Conservation (phyloP, 306 rosid species). For the Parietaria judaica region DNA sequence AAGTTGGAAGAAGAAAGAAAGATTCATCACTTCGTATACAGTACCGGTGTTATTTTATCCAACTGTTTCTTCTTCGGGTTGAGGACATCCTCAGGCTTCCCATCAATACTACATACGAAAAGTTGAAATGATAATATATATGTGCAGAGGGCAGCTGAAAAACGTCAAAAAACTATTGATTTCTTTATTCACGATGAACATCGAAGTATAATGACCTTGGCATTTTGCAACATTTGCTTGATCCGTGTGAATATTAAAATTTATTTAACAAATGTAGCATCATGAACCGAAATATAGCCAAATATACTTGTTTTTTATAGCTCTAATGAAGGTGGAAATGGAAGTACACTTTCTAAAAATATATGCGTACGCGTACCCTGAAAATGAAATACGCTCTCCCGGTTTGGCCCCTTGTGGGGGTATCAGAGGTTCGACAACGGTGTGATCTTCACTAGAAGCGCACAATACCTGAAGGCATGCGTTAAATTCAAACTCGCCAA, state of each 20-base stretch:
- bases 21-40: constrained; percentile 3
- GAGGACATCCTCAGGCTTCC: constrained; percentile 95
- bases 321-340: not conserved
- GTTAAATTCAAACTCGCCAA: constrained; percentile 5
- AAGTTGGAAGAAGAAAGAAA: not conserved
- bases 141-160: not conserved
- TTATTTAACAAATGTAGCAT: not conserved
- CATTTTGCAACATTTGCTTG: not conserved
- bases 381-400: constrained; percentile 72
- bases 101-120: constrained; percentile 54
- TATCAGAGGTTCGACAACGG: constrained; percentile 76
- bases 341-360: too few relatives aligned
- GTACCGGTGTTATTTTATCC: constrained; percentile 91
- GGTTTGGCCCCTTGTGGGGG: constrained; percentile 83
- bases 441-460: constrained; percentile 78
- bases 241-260: not conserved
- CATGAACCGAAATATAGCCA: not conserved
- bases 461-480: constrained; percentile 58
- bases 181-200: not conserved
- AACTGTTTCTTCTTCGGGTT: constrained; percentile 98
- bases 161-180: not conserved
- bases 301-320: not conserved
- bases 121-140: not conserved
- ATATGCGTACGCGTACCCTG: constrained; percentile 37
- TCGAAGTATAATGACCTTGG: not conserved